Base-by-base conservation (phyloP, 2,329 filamentous ascomycete species). In the Calonectria pteridis region DNA sequence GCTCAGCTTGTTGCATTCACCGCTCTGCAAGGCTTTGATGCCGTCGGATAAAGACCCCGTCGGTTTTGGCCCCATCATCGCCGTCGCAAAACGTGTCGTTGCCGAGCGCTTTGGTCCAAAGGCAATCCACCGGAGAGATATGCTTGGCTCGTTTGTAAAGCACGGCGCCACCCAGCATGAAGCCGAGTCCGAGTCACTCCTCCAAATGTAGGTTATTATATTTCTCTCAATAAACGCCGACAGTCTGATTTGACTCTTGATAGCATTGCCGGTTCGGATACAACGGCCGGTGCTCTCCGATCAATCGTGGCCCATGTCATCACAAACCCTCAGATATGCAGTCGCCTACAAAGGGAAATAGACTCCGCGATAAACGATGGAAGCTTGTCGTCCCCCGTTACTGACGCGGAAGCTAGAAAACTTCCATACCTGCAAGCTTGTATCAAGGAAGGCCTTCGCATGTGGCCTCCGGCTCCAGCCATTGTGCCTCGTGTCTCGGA, bases 211-310 rank as follows among this genome's bases (percentile, higher is more conserved):
- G 1, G 67, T 37, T 9, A 10, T n/a, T n/a, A 40, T 18, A 20
- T 13, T 20, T 18, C 23, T 10, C 1, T 40, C 9, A 14, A 28
- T 20, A 3, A 10, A 3, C 6, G 3, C 1, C 29, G 26, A 7
- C 11, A 5, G 3, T 28, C 2, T n/a, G 1, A n/a, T 33, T 49
- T 65, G 4, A 70, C 58, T 2, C 1, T 35, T 3, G 14, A 11
- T 7, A 73, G 71, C 4, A 67, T 71, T 20, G 72, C 72, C 16
- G 72, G 72, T n/a, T 71, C 67, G 4, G 72, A 73, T 53, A 74
- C 72, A 1, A 71, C 68, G 9, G 68, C 72, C 0, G 64, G 64
- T 4, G 72, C 46, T 4, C 43, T 71, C 1, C 14, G 68, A n/a
- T 46, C 64, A 14, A 23, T 26, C 4, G 33, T 74, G 40, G 37